Conservation (phyloP, 2,329 filamentous ascomycete species). For the Emergomyces pasteurianus region DNA sequence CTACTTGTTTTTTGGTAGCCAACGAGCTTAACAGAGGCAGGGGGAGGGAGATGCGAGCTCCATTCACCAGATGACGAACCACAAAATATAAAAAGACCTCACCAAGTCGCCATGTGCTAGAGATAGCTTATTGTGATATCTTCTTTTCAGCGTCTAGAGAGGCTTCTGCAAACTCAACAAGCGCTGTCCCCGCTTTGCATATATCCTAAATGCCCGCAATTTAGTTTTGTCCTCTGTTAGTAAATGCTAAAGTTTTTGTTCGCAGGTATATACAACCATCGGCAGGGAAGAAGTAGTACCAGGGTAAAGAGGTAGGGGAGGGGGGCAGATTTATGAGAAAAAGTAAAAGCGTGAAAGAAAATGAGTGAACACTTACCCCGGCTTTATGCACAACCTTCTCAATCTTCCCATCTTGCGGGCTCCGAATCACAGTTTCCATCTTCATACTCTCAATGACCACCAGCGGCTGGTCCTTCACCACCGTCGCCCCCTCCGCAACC, state of each 20-base stretch:
- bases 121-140: neutral
- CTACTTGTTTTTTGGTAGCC: neutral
- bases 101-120: neutral
- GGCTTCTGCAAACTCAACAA: conserved; percentile 58
- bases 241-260: neutral
- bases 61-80: neutral
- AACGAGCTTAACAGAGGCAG: neutral
- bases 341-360: conserved; percentile 1
- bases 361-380: conserved; percentile 45
- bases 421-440: conserved; percentile 76
- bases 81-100: neutral
- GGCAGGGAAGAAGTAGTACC: neutral
- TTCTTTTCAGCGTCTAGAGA: neutral
- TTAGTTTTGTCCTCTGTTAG: neutral
- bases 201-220: conserved; percentile 47
- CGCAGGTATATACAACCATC: neutral
- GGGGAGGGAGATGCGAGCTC: too few species aligned
- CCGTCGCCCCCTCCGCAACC: conserved; percentile 66
- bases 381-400: conserved; percentile 62
- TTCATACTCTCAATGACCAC: conserved; percentile 91
- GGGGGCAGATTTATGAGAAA: neutral
- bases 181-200: conserved; percentile 62
- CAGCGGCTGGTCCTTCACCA: conserved; percentile 74
- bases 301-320: neutral
- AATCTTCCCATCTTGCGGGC: conserved; percentile 59